A percentile compares a stretch with the other conserved stretches of the same genome.
Conservation (phyloP, 2,329 filamentous ascomycete species). For the Xylariaceae sp. region DNA sequence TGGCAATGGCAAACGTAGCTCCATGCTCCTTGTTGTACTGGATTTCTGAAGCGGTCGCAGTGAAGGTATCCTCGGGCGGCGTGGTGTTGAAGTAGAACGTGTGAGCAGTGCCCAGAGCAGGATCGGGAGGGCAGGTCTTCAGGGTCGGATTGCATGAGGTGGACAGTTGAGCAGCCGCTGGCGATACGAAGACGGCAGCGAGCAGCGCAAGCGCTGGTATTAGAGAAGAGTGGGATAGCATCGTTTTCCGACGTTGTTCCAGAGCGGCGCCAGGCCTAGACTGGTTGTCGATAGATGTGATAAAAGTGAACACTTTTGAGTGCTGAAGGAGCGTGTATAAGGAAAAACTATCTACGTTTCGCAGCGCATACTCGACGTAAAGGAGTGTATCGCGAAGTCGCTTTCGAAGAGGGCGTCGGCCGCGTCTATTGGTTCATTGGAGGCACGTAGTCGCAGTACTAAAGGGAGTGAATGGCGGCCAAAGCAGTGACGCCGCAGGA, state of each 20-base stretch:
- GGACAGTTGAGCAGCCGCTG: slow-evolving; percentile 64
- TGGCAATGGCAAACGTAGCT: slow-evolving; percentile 65
- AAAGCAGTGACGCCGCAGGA: no score
- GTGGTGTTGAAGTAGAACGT: slow-evolving; percentile 60
- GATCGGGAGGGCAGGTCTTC: slow-evolving; percentile 62
- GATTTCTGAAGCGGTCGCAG: slow-evolving; percentile 61
- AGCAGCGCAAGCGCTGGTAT: slow-evolving; percentile 36
- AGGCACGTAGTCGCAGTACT: no score
- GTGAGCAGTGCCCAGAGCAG: slow-evolving; percentile 62
- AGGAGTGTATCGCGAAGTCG: no score
- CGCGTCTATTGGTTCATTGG: no score
- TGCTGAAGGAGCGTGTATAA: no score
- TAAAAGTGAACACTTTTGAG: no score
- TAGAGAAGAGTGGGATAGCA: slow-evolving; percentile 8
- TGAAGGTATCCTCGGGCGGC: slow-evolving; percentile 58
- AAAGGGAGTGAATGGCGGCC: no score
- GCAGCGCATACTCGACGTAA: no score
- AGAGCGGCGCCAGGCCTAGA: slow-evolving; percentile 1
- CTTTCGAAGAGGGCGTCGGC: no score
- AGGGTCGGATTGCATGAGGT: slow-evolving; percentile 75
- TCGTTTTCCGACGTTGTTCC: neutral
- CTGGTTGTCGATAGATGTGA: no score
- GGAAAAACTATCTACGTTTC: no score
- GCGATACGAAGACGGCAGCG: slow-evolving; percentile 36
- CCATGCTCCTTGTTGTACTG: slow-evolving; percentile 56